Evolutionary conservation across 352 stramenopile species (phyloP), one percentile per base, ranked within the genome.

Genomic region (Phytophthora palmivora): DNA sequence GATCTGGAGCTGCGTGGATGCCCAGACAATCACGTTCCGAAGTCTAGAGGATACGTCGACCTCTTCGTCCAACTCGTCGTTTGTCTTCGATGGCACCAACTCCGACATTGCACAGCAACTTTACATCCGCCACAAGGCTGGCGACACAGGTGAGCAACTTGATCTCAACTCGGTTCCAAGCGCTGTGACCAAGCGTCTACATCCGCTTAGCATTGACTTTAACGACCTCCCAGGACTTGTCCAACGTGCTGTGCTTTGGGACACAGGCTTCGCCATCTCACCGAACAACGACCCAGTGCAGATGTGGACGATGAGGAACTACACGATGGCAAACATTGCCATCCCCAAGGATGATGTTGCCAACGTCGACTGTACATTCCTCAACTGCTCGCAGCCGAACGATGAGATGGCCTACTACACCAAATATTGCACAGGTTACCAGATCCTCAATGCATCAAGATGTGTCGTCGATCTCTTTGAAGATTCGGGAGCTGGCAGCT

Each of bases 81-180:
- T 73, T 33, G 32, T 51, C 7, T 78, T 75, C 47, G 70, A 78
- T 42, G 70, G 62, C 19, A 51, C 45, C 26, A 78, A 72, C 33
- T 82, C 72, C 33, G 67, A 77, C 45, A 55, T 79, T n/a, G 63
- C 67, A 2, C 67, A 63, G 36, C 71, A 79, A 49, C 62, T 75
- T 10, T 76, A 73, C 67, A 22, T 44, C 22, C 70, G 66, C 3
- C 18, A 67, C 32, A 42, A 49, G 11, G 58, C 54, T 9, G 64
- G 64, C 6, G 67, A 66, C 16, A 18, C 37, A 3, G 10, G 22
- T 18, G 10, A 21, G 8, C 18, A 38, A 42, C 15, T 70, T 2
- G 16, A 30, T 6, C 67, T 72, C 47, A 62, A 49, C 16, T 42
- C 22, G 1, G 28, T 76, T 8, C 63, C 60, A 10, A 38, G 15